These are phyloP conservation scores for Termitomyces eurrhizus DNA, from an alignment of 768 basidiomycete genomes.

Conservation along the genomic window DNA sequence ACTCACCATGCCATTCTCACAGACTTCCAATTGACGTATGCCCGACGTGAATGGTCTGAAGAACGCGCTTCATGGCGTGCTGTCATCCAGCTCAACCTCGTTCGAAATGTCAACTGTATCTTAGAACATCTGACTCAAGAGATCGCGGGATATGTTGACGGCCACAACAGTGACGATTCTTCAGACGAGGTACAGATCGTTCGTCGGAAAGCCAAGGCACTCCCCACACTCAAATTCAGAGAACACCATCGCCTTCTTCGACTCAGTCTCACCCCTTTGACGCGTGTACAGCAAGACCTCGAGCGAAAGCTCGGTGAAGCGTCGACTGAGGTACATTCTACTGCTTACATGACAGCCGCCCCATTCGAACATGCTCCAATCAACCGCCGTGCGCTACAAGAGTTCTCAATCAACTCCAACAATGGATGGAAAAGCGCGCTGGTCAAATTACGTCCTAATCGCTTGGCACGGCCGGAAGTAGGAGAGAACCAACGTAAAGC, in stretches of 20 bases:
- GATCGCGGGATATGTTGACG: slow-evolving; percentile 38
- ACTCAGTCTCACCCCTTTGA: slow-evolving; percentile 54
- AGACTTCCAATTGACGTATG: slow-evolving; percentile 78
- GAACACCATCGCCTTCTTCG: slow-evolving; percentile 61
- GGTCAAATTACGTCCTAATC: slow-evolving; percentile 45
- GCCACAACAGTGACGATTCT: slow-evolving; percentile 34
- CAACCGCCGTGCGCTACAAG: slow-evolving; percentile 30
- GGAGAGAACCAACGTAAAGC: slow-evolving; percentile 21
- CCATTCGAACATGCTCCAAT: slow-evolving; percentile 30
- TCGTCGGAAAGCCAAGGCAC: slow-evolving; percentile 31
- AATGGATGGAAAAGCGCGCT: slow-evolving; percentile 67
- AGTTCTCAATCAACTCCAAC: slow-evolving; percentile 58
- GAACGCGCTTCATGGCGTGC: slow-evolving; percentile 69
- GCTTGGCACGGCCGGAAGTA: slow-evolving; percentile 23
- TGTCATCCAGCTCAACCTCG: slow-evolving; percentile 77
- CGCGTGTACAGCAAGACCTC: slow-evolving; percentile 53
- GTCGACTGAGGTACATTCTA: slow-evolving; percentile 45
- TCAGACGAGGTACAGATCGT: slow-evolving; percentile 31
- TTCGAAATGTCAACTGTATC: slow-evolving; percentile 66
- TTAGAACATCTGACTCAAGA: slow-evolving; percentile 55
- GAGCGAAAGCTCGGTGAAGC: slow-evolving; percentile 59
- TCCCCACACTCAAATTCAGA: slow-evolving; percentile 47
- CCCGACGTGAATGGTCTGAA: slow-evolving; percentile 63
- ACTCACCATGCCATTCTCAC: not conserved
- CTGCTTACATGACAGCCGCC: slow-evolving; percentile 34